Base-by-base conservation (phyloP, 2,329 filamentous ascomycete species). In the Cercospora nicotianae region DNA sequence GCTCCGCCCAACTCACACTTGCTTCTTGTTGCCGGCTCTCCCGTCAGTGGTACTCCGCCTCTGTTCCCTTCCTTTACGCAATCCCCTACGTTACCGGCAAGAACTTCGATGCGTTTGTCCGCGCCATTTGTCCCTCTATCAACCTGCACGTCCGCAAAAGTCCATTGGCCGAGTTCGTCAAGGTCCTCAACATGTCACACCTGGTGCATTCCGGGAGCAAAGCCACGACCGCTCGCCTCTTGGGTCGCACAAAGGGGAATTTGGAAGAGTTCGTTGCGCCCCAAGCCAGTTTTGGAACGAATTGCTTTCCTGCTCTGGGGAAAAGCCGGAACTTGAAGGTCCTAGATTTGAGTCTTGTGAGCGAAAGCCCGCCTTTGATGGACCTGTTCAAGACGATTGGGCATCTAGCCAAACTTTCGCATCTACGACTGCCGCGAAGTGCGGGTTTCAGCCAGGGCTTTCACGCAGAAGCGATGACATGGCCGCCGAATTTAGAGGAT, bases 161-260 rank as follows among this genome's bases (percentile, higher is more conserved):
- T 61, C 82, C 83, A 13, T 72, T 84, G 48, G 83, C 84, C 0
- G 77, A 77, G n/a, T 76, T 87, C 55, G 84, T 90, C 13, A 82
- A 81, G 39, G 74, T 78, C 10, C 79, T 90, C 42, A 81, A 88
- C 72, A 80, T 90, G 76, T 80, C 81, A 10, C 72, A 76, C 48
- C 82, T 90, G 16, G 86, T 89, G 2, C 86, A 89, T 72, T 84
- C 89, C 71, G 85, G 85, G 68, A 84, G 81, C 65, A 87, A 86
- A 71, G 86, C 85, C 60, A 77, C 83, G 9, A 89, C 87, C 0
- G 85, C 87, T 20, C 82, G 87, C 33, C 76, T 89, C 7, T 78
- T 89, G 3, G 82, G 84, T 26, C 80, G 85, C 60, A 83, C 85
- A 1, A 88, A 86, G 69, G 76, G 78, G 5, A 82, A 79, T 1